Conservation (phyloP, 257 asterid genomes). For the Oldenlandia corymbosa region DNA sequence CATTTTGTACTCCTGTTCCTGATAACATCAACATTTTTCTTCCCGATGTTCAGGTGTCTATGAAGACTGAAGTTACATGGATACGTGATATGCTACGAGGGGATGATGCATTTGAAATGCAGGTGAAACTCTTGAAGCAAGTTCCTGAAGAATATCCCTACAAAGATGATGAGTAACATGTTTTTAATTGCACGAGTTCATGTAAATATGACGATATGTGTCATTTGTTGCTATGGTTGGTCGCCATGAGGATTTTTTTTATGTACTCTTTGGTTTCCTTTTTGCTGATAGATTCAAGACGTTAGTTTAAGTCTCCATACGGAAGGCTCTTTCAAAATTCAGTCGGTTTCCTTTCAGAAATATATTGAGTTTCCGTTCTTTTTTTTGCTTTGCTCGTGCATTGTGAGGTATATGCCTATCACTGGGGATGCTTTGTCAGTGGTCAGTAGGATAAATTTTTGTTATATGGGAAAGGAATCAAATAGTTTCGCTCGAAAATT, state of each 20-base stretch:
- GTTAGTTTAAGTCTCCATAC: neutral
- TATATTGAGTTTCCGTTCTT: no score
- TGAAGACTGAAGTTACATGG: constrained; percentile 98
- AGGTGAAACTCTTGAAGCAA: constrained; percentile 88
- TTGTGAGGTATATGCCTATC: no score
- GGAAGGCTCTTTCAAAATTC: neutral
- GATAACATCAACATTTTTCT: neutral
- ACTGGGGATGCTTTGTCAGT: no score
- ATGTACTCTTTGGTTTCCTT: neutral
- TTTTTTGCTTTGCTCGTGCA: no score
- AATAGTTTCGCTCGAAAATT: no score
- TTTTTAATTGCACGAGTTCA: constrained; percentile 5
- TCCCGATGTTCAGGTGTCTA: constrained; percentile 55
- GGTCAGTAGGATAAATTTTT: no score
- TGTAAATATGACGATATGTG: constrained; percentile 19
- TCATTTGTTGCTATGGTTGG: neutral
- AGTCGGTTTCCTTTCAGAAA: neutral
- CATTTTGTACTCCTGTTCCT: neutral
- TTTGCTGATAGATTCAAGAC: neutral
- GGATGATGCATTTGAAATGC: constrained; percentile 91
- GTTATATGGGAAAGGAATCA: no score
- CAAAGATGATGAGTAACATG: constrained; percentile 81
- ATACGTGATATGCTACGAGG: constrained; percentile 96
- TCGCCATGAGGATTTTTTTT: neutral
- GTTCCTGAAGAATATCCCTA: constrained; percentile 98